Percentiles rank a stretch among this genome's conserved stretches.
Conservation (phyloP, 306 rosid genomes). For the Prunus mume region DNA sequence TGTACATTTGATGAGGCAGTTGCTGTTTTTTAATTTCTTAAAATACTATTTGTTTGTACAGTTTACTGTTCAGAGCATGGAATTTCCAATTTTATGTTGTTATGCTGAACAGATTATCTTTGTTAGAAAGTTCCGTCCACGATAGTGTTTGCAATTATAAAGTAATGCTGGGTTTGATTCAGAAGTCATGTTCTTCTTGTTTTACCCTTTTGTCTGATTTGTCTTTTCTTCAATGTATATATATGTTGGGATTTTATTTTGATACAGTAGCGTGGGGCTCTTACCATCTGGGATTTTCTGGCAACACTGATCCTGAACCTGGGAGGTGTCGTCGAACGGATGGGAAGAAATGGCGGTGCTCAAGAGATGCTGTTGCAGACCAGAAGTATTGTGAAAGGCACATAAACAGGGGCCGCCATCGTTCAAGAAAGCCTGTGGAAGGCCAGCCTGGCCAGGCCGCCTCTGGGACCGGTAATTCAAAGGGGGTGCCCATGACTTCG, state of each 20-base stretch:
- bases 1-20: not conserved
- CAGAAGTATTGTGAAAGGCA: conserved; percentile 64
- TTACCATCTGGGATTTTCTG: conserved; percentile 48
- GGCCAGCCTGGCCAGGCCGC: conserved; percentile 55
- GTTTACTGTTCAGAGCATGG: not conserved
- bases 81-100: not conserved
- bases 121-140: conserved; percentile 9
- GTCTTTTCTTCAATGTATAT: not conserved
- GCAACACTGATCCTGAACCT: conserved; percentile 51
- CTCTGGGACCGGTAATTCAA: conserved; percentile 32
- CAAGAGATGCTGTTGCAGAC: conserved; percentile 56
- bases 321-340: conserved; percentile 65
- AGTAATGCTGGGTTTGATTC: conserved; percentile 22
- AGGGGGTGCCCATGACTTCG: conserved; percentile 25
- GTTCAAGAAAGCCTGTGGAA: conserved; percentile 79
- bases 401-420: conserved; percentile 64
- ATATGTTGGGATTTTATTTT: not conserved
- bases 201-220: conserved; percentile 12
- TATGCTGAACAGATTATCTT: not conserved
- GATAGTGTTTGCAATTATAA: not conserved
- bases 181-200: conserved; percentile 13
- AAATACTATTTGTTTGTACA: not conserved
- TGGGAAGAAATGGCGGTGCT: conserved; percentile 69
- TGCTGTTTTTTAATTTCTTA: not conserved
- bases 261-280: conserved; percentile 44